These are phyloP conservation scores for Arthrobotrys pseudoclavata DNA, from an alignment of 2,329 filamentous ascomycete genomes.

Conservation along the genomic window DNA sequence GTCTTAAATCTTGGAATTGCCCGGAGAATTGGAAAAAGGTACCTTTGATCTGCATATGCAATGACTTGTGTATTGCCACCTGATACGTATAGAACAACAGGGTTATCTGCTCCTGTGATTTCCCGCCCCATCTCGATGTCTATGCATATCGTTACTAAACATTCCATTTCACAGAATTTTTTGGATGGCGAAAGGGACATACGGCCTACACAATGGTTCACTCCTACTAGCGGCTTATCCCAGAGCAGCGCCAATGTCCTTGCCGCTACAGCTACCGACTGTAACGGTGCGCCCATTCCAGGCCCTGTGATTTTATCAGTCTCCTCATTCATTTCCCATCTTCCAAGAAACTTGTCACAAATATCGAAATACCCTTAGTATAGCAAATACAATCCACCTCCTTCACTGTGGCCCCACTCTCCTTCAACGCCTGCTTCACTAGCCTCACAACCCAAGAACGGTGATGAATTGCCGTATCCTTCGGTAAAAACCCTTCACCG, in stretches of 20 bases:
- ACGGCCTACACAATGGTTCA: slow-evolving; percentile 97
- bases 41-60: slow-evolving; percentile 88
- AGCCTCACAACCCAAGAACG: slow-evolving; percentile 84
- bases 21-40: background rate
- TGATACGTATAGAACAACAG: slow-evolving; percentile 93
- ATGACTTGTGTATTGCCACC: slow-evolving; percentile 99
- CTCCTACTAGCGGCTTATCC: slow-evolving; percentile 88
- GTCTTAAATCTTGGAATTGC: background rate
- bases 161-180: background rate
- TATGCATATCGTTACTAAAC: slow-evolving; percentile 59
- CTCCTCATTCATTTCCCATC: background rate
- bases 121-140: slow-evolving; percentile 97
- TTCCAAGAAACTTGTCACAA: background rate
- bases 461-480: slow-evolving; percentile 95
- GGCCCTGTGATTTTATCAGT: slow-evolving; percentile 70
- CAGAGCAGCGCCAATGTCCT: slow-evolving; percentile 85
- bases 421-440: slow-evolving; percentile 81
- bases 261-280: slow-evolving; percentile 86
- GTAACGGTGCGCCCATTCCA: slow-evolving; percentile 94
- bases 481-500: slow-evolving; percentile 93
- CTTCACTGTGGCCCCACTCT: slow-evolving; percentile 73
- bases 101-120: slow-evolving; percentile 90
- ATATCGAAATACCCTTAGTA: slow-evolving; percentile 74
- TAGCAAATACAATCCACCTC: slow-evolving; percentile 95
- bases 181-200: slow-evolving; percentile 64